These are phyloP conservation scores for Cucurbitaria berberidis DNA, from an alignment of 2,329 filamentous ascomycete species.

Conservation along the genomic window DNA sequence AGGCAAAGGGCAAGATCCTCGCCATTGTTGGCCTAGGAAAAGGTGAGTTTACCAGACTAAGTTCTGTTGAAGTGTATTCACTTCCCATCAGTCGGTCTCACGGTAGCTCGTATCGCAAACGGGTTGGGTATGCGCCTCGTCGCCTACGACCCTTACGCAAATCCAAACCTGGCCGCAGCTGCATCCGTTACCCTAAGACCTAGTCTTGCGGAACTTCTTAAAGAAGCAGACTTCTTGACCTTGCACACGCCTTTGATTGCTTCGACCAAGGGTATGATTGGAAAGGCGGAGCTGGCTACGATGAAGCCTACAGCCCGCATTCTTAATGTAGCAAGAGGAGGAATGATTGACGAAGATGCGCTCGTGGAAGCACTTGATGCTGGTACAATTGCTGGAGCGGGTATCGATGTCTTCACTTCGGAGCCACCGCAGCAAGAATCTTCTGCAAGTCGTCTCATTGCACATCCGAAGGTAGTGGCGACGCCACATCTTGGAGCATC, in stretches of 20 bases:
- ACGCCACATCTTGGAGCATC: constrained; percentile 83
- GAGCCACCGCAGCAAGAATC: constrained; percentile 71
- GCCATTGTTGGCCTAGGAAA: constrained; percentile 83
- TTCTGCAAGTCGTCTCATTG: constrained; percentile 66
- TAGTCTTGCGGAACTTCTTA: constrained; percentile 66
- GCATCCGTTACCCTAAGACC: constrained; percentile 70
- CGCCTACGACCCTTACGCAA: constrained; percentile 80
- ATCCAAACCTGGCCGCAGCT: constrained; percentile 70
- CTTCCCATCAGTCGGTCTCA: constrained; percentile 67
- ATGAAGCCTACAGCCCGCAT: constrained; percentile 79
- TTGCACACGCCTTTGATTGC: constrained; percentile 82
- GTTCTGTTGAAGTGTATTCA: constrained; percentile 22
- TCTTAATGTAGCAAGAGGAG: constrained; percentile 79
- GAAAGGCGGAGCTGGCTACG: constrained; percentile 66
- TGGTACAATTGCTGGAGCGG: constrained; percentile 76
- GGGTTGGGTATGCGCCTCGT: constrained; percentile 78
- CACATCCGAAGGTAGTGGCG: constrained; percentile 74
- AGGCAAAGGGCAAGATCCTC: constrained; percentile 77
- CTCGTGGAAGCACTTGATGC: constrained; percentile 72
- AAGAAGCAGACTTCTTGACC: constrained; percentile 75
- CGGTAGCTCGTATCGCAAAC: constrained; percentile 78
- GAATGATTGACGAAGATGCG: constrained; percentile 78
- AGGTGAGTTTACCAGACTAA: constrained; percentile 50
- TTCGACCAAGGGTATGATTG: constrained; percentile 76
- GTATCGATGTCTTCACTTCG: constrained; percentile 78